These are phyloP conservation scores for Euphorbia tirucalli DNA, from an alignment of 345 rosid genomes.

Conservation along the genomic window DNA sequence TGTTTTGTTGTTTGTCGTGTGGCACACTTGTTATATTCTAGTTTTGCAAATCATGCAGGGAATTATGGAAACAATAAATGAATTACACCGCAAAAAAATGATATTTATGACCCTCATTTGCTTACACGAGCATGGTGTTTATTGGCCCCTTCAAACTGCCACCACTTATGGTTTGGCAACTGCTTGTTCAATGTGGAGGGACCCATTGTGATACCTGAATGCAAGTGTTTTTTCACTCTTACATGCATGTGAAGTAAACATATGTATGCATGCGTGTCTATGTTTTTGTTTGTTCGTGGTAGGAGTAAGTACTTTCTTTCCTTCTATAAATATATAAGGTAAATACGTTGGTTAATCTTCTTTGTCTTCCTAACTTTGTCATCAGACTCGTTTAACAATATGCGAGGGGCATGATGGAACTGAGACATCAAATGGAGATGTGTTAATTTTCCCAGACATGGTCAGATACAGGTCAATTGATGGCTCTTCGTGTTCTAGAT, in stretches of 20 bases:
- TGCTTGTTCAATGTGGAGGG: not conserved
- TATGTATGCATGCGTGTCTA: too few relatives aligned
- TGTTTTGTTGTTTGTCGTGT: not conserved
- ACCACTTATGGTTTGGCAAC: not conserved
- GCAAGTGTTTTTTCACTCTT: not conserved
- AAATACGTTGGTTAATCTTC: slow-evolving; percentile 4
- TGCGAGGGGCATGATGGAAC: slow-evolving; percentile 99
- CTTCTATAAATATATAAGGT: not conserved
- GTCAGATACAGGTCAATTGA: slow-evolving; percentile 78
- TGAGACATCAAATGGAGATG: slow-evolving; percentile 96
- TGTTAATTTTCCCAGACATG: slow-evolving; percentile 96
- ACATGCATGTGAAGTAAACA: not conserved
- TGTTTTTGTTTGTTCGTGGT: too few relatives aligned
- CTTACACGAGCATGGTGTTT: not conserved
- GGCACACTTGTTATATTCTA: not conserved
- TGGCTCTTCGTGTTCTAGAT: slow-evolving; percentile 9
- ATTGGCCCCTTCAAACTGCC: not conserved
- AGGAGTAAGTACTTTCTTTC: too few relatives aligned
- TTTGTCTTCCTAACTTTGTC: slow-evolving; percentile 2
- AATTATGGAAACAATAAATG: not conserved
- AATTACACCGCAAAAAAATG: not conserved
- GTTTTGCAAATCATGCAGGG: not conserved
- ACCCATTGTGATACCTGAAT: not conserved
- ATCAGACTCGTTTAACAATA: slow-evolving; percentile 79
- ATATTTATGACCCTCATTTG: not conserved